These are phyloP conservation scores for Cercospora zeae-maydis DNA, from an alignment of 2,329 filamentous ascomycete species.

Conservation along the genomic window DNA sequence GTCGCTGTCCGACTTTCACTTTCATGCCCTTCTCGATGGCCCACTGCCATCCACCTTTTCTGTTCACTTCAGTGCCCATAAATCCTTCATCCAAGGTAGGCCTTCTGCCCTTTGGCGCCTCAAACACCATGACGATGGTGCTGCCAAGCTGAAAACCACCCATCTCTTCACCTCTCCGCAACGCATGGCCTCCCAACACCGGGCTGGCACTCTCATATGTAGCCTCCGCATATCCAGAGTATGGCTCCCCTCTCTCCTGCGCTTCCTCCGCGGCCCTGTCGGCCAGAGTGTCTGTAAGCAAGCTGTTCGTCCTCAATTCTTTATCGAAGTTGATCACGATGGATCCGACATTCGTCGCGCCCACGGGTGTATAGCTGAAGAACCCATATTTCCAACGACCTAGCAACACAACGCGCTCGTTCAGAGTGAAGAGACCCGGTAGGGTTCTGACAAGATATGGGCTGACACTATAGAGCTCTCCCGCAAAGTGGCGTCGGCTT, in stretches of 20 bases:
- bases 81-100: constrained; percentile 59
- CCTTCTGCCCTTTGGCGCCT: constrained; percentile 69
- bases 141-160: constrained; percentile 95
- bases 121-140: constrained; percentile 93
- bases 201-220: constrained; percentile 75
- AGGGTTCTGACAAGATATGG: constrained; percentile 91
- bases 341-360: constrained; percentile 93
- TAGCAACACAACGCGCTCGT: constrained; percentile 89
- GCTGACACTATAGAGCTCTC: constrained; percentile 90
- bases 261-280: constrained; percentile 82
- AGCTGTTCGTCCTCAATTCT: constrained; percentile 86
- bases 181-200: constrained; percentile 75
- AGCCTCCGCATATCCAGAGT: constrained; percentile 89
- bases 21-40: constrained; percentile 79
- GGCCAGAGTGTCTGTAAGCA: constrained; percentile 88
- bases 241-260: constrained; percentile 69
- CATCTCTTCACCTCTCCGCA: constrained; percentile 92
- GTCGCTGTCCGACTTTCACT: constrained; percentile 81
- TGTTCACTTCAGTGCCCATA: constrained; percentile 45
- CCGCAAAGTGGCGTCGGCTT: constrained; percentile 91
- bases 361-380: constrained; percentile 93
- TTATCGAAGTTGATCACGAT: constrained; percentile 97
- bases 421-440: constrained; percentile 91
- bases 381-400: constrained; percentile 96
- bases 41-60: constrained; percentile 76